Evolutionary conservation across 2,329 filamentous ascomycete genomes (phyloP), one percentile per base, ranked within the genome.

Genomic region (Ophiostoma perfectum): DNA sequence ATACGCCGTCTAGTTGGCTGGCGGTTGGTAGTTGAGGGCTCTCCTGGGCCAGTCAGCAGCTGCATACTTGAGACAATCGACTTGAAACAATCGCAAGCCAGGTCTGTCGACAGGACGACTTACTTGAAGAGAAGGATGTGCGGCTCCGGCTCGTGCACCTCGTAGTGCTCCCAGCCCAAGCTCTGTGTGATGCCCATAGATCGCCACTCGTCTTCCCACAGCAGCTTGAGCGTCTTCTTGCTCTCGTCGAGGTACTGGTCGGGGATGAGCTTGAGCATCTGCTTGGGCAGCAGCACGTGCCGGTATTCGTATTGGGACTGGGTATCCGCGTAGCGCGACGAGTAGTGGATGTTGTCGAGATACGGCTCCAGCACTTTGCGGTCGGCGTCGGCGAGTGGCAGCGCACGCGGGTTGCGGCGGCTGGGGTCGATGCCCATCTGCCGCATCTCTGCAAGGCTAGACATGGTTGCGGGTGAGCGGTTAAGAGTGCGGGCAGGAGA

Each of bases 161-260:
- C 95, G 78, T 99, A 99, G 79, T 99, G 95, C 78, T 98, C 94
- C 95, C 95, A 99, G 69, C 95, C 95, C 75, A 99, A 83, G 82
- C 94, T 98, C 93, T 98, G 94, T 73, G 95, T 99, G 77, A 99
- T 99, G 66, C 95, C 95, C 76, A 99, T 85, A 47, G 90, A 93
- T 80, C 95, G 89, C 95, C 95, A 99, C 81, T 99, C 95, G 73
- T 98, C 94, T 79, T 99, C 95, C 93, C 94, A 97, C 71, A 99
- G 81, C 73, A 99, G 82, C 82, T 98, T 99, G 79, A 99, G 81
- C 5, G 94, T 98, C 71, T 95, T 95, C 80, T 96, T 92, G 66
- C 87, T 82, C 66, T 88, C 85, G 68, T 77, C 76, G 60, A 76
- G 75, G 66, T 77, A 78, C 72, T 97, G 94, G 78, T 93, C 90